phyloP scores from a whole-genome alignment of 805 yeast species.

The Priceomyces fermenticarens region DNA sequence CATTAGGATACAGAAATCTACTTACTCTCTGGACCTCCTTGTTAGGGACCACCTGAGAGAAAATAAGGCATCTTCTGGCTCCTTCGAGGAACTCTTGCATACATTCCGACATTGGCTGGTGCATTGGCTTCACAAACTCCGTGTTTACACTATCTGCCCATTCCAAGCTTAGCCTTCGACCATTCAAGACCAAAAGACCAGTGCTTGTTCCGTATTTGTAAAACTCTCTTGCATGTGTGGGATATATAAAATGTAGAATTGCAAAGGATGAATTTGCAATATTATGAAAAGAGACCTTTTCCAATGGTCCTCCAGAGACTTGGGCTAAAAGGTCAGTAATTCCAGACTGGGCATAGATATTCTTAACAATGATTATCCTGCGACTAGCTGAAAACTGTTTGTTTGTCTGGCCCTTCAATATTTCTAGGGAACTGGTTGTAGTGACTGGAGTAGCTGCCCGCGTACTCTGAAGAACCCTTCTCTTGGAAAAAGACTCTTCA shows the following conservation, averaged over 20 bases:
- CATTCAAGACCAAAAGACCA: constrained; percentile 59
- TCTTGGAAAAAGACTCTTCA: no score
- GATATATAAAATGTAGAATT: constrained; percentile 51
- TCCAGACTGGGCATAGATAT: constrained; percentile 43
- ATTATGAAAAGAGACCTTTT: constrained; percentile 37
- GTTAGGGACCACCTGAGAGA: constrained; percentile 22
- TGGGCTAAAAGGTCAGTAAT: constrained; percentile 50
- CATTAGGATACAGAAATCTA: constrained; percentile 38
- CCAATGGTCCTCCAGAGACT: constrained; percentile 69
- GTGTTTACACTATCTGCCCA: constrained; percentile 41
- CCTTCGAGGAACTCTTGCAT: constrained; percentile 36
- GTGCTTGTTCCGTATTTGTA: constrained; percentile 45
- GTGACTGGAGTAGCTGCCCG: no score
- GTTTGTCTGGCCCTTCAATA: not conserved
- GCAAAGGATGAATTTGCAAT: constrained; percentile 16
- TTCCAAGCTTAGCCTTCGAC: constrained; percentile 42
- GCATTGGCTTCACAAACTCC: constrained; percentile 15
- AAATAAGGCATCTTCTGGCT: constrained; percentile 56
- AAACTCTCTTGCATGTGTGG: constrained; percentile 54
- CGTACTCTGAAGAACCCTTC: no score
- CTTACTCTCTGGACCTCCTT: constrained; percentile 21
- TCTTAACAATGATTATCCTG: constrained; percentile 34
- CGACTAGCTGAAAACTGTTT: constrained; percentile 6
- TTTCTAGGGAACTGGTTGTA: not conserved
- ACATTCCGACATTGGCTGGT: constrained; percentile 21